Percentiles rank a stretch among this genome's conserved stretches.
These are phyloP conservation scores for Malus fusca DNA, from an alignment of 306 rosid genomes.

Conservation along the genomic window DNA sequence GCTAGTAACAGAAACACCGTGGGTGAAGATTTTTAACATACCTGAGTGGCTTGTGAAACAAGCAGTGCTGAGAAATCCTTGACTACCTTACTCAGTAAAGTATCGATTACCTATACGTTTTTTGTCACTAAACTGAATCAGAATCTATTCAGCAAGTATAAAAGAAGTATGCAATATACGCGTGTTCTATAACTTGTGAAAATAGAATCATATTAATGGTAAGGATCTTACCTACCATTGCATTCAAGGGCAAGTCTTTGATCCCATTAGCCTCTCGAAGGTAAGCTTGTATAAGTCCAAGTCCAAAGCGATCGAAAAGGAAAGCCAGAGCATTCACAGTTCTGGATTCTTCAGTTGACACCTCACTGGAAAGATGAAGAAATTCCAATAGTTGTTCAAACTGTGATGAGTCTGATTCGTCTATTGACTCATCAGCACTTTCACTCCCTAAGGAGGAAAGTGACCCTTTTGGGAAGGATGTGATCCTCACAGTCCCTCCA, in stretches of 20 bases:
- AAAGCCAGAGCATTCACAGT: conserved; percentile 59
- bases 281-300: conserved; percentile 75
- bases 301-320: conserved; percentile 82
- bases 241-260: conserved; percentile 73
- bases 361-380: conserved; percentile 60
- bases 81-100: conserved; percentile 65
- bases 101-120: conserved; percentile 61
- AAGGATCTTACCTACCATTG: conserved; percentile 94
- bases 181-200: neutral
- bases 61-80: conserved; percentile 82
- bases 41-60: conserved; percentile 93
- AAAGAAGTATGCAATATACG: neutral
- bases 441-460: conserved; percentile 57
- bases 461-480: conserved; percentile 60
- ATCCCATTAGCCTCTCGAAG: conserved; percentile 54
- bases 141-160: neutral
- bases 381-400: conserved; percentile 75
- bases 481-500: conserved; percentile 91
- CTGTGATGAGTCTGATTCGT: conserved; percentile 69
- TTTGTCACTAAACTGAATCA: conserved; percentile 18
- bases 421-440: conserved; percentile 61
- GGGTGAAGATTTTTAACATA: conserved; percentile 11
- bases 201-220: neutral
- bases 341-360: conserved; percentile 61
- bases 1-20: neutral